Percentiles rank a stretch among this genome's conserved stretches.
phyloP scores from a whole-genome alignment of 345 rosid genomes.

The Trapa incisa region DNA sequence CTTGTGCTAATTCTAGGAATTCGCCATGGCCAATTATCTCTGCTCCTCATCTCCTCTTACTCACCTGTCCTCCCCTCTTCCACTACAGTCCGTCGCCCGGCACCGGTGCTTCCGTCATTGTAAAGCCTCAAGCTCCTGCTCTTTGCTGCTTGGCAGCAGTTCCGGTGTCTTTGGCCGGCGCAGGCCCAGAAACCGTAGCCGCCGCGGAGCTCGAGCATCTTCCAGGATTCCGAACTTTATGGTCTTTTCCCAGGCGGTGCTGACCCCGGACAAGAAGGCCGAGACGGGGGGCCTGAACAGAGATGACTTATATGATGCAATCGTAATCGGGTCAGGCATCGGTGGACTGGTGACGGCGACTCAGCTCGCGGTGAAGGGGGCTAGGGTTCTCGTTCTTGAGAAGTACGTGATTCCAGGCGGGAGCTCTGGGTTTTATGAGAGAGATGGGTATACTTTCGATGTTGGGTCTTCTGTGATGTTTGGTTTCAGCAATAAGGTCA shows the following conservation, averaged over 20 bases:
- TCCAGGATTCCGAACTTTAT: slow-evolving; percentile 9
- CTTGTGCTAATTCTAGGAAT: too few relatives aligned
- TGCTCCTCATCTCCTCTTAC: not conserved
- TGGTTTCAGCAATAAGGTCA: slow-evolving; percentile 84
- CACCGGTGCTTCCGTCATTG: not conserved
- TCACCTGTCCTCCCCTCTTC: not conserved
- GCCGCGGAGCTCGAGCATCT: slow-evolving; percentile 2
- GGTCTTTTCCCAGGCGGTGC: slow-evolving; percentile 21
- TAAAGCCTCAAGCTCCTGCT: not conserved
- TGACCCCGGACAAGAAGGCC: slow-evolving; percentile 29
- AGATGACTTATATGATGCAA: slow-evolving; percentile 50
- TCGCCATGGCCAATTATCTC: not conserved
- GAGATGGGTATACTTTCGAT: slow-evolving; percentile 88
- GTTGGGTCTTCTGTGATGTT: slow-evolving; percentile 97
- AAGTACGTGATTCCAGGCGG: slow-evolving; percentile 96
- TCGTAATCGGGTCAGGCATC: slow-evolving; percentile 38
- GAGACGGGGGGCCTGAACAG: slow-evolving; percentile 12
- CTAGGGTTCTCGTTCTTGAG: slow-evolving; percentile 71
- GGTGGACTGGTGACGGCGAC: slow-evolving; percentile 91
- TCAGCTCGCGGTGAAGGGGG: slow-evolving; percentile 81
- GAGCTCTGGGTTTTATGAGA: slow-evolving; percentile 80
- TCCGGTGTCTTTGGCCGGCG: not conserved
- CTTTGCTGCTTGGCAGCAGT: not conserved
- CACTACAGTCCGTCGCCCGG: not conserved
- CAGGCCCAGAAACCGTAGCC: not conserved